These are phyloP conservation scores for Xylariaceae sp. DNA, from an alignment of 2,329 filamentous ascomycete genomes.

Conservation along the genomic window DNA sequence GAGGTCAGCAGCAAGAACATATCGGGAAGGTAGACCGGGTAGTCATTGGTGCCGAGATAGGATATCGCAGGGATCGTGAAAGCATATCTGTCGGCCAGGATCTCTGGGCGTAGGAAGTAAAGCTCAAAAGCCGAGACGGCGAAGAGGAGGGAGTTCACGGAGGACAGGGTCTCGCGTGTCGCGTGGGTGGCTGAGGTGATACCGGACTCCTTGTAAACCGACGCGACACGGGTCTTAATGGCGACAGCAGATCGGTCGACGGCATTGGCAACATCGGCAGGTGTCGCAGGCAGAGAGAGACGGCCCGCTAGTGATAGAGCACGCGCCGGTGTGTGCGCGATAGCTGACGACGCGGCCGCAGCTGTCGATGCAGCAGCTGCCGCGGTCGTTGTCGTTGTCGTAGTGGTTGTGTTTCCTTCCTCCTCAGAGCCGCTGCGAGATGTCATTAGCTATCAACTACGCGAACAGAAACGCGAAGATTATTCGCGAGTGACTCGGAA, in stretches of 20 bases:
- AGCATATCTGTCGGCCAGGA: constrained; percentile 66
- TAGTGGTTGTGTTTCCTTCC: constrained; percentile 36
- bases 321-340: constrained; percentile 47
- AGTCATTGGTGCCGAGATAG: constrained; percentile 50
- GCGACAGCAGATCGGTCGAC: constrained; percentile 67
- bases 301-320: constrained; percentile 51
- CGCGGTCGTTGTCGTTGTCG: background rate
- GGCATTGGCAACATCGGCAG: constrained; percentile 68
- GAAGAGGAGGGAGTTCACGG: constrained; percentile 65
- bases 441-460: constrained; percentile 50
- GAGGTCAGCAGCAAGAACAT: constrained; percentile 70
- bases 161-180: constrained; percentile 65
- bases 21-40: constrained; percentile 68
- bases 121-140: constrained; percentile 65
- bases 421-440: constrained; percentile 35
- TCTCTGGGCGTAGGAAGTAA: constrained; percentile 60
- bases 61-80: constrained; percentile 64
- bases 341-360: constrained; percentile 26
- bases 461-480: constrained; percentile 24
- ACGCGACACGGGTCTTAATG: constrained; percentile 60
- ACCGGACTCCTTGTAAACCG: constrained; percentile 60
- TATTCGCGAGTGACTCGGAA: constrained; percentile 55
- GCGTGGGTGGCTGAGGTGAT: constrained; percentile 60
- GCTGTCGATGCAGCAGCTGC: no score
- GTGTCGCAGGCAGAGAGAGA: constrained; percentile 73